Evolutionary conservation across 148 eudicot genomes (phyloP).

Genomic region (Dysphania ambrosioides): DNA sequence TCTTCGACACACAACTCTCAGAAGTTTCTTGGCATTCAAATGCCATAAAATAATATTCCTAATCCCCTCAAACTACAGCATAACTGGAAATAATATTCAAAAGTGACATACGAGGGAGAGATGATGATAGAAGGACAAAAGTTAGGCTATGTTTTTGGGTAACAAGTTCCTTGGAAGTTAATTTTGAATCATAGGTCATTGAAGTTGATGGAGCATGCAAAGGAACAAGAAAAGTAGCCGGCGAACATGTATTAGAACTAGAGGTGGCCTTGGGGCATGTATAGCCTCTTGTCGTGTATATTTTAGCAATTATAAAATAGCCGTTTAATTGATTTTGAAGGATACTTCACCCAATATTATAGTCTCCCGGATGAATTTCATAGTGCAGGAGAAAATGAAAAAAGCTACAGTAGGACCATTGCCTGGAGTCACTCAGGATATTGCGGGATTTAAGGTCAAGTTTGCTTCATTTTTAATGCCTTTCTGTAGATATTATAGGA

Average conservation of each 20-base stretch:
- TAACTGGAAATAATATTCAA: too few species aligned
- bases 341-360: constrained; percentile 15
- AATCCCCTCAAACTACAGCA: constrained; percentile 12
- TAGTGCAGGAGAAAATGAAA: constrained; percentile 81
- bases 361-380: constrained; percentile 30
- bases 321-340: not conserved
- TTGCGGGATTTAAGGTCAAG: constrained; percentile 89
- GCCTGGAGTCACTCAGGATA: constrained; percentile 99
- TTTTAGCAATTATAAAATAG: too few species aligned
- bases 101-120: too few species aligned
- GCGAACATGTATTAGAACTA: too few species aligned
- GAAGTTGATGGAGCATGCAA: too few species aligned
- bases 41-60: constrained; percentile 65
- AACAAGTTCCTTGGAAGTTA: too few species aligned
- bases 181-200: too few species aligned
- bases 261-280: too few species aligned
- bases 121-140: too few species aligned
- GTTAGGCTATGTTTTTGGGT: too few species aligned
- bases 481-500: not conserved
- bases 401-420: constrained; percentile 93
- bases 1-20: constrained; percentile 38
- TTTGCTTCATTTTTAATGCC: not conserved
- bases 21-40: constrained; percentile 66
- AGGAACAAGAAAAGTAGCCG: too few species aligned
- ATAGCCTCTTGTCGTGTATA: too few species aligned